Evolutionary conservation across 257 asterid species (phyloP).

Genomic region (Hygrophila difformis): DNA sequence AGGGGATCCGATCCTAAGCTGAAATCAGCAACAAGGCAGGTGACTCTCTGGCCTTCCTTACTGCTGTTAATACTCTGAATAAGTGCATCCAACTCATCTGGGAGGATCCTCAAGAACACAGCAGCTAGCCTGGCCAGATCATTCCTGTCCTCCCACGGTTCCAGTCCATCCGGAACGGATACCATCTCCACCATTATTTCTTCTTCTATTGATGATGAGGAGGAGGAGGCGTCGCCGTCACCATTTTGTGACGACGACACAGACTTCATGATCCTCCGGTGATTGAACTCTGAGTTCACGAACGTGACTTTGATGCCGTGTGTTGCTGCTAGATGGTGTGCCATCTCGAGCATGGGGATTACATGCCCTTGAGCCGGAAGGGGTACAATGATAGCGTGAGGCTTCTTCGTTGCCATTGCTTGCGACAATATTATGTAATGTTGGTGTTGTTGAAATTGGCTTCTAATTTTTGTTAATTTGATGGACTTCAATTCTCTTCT

Average conservation of each 20-base stretch:
- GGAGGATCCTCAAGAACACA: constrained; percentile 24
- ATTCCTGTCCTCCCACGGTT: constrained; percentile 28
- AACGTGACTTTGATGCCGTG: constrained; percentile 42
- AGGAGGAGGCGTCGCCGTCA: constrained; percentile 16
- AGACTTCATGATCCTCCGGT: constrained; percentile 26
- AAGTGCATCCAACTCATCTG: constrained; percentile 24
- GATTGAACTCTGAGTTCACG: constrained; percentile 46
- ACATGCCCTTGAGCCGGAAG: constrained; percentile 57
- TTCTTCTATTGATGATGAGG: not conserved
- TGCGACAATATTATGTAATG: no score
- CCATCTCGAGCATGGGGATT: constrained; percentile 35
- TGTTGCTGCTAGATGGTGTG: constrained; percentile 15
- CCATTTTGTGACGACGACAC: constrained; percentile 7
- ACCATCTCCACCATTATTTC: constrained; percentile 17
- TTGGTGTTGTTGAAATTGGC: no score
- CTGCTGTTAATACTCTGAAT: constrained; percentile 17
- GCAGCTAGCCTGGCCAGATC: constrained; percentile 17
- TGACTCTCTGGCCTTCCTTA: constrained; percentile 11
- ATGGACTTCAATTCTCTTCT: no score
- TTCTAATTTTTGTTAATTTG: no score
- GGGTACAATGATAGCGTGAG: constrained; percentile 34
- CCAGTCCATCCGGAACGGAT: constrained; percentile 38
- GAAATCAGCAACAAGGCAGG: constrained; percentile 28
- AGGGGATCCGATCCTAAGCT: constrained; percentile 33
- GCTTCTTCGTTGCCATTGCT: constrained; percentile 10